Evolutionary conservation across 352 stramenopile species (phyloP).

Genomic region (Phytophthora rubi): DNA sequence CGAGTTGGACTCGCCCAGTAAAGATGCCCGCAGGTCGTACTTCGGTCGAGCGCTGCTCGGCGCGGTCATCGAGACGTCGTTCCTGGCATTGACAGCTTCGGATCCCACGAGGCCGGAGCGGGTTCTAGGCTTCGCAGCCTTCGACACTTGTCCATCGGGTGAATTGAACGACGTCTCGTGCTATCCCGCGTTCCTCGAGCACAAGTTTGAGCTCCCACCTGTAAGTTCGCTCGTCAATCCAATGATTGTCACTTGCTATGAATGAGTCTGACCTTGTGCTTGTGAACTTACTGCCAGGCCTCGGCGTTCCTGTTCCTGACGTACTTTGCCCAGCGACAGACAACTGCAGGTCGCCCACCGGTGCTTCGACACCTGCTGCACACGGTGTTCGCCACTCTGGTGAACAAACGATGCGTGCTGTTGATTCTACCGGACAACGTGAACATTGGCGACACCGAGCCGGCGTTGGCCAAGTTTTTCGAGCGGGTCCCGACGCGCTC

Average conservation of each 20-base stretch:
- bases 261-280: neutral
- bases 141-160: slow-evolving; percentile 59
- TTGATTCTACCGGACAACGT: slow-evolving; percentile 59
- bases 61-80: slow-evolving; percentile 75
- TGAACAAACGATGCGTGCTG: slow-evolving; percentile 47
- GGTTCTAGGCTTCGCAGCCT: slow-evolving; percentile 67
- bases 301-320: slow-evolving; percentile 62
- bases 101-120: slow-evolving; percentile 57
- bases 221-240: slow-evolving; percentile 21
- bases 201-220: slow-evolving; percentile 61
- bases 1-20: slow-evolving; percentile 68
- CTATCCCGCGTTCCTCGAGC: slow-evolving; percentile 49
- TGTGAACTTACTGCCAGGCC: slow-evolving; percentile 19
- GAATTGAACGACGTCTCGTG: slow-evolving; percentile 47
- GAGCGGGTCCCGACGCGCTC: slow-evolving; percentile 36
- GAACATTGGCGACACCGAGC: slow-evolving; percentile 50
- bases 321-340: slow-evolving; percentile 63
- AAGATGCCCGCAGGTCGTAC: slow-evolving; percentile 61
- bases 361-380: slow-evolving; percentile 67
- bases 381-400: slow-evolving; percentile 52
- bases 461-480: slow-evolving; percentile 67
- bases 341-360: slow-evolving; percentile 37
- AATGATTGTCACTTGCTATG: neutral
- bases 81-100: slow-evolving; percentile 68
- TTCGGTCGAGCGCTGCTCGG: slow-evolving; percentile 66